A percentile compares a stretch with the other conserved stretches of the same genome.
phyloP scores from a whole-genome alignment of 106 monocot species.

The Allium cepa region DNA sequence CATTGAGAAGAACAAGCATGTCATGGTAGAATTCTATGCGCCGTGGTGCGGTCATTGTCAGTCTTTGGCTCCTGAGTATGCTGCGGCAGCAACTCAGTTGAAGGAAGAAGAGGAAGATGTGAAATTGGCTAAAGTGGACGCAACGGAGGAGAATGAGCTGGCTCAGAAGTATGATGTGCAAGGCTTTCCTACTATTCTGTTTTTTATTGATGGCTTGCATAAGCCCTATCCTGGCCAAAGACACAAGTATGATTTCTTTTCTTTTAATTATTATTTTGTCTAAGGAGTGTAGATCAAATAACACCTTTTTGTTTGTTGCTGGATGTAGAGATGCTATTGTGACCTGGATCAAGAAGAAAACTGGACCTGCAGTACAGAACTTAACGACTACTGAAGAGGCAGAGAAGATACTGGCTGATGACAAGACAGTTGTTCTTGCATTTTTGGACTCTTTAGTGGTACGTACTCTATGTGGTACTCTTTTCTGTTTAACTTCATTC shows the following conservation, averaged over 20 bases:
- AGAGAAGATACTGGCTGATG: slow-evolving; percentile 51
- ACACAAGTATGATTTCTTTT: slow-evolving; percentile 29
- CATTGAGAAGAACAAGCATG: slow-evolving; percentile 40
- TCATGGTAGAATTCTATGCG: slow-evolving; percentile 97
- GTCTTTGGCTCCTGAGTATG: slow-evolving; percentile 85
- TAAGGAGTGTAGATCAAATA: background rate
- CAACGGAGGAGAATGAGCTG: slow-evolving; percentile 84
- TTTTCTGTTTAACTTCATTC: too few species aligned
- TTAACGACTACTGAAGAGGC: slow-evolving; percentile 78
- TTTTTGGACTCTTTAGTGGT: slow-evolving; percentile 75
- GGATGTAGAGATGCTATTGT: slow-evolving; percentile 64
- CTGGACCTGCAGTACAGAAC: slow-evolving; percentile 69
- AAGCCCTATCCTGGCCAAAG: slow-evolving; percentile 51
- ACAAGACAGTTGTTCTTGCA: slow-evolving; percentile 54
- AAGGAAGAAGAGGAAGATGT: slow-evolving; percentile 43
- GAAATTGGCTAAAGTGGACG: slow-evolving; percentile 86
- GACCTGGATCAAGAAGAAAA: slow-evolving; percentile 94
- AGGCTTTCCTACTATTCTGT: slow-evolving; percentile 86
- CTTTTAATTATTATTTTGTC: background rate
- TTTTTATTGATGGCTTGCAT: slow-evolving; percentile 81
- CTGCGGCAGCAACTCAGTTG: slow-evolving; percentile 74
- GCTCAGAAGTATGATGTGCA: slow-evolving; percentile 79
- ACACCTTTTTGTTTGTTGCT: slow-evolving; percentile 1
- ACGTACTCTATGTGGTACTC: background rate
- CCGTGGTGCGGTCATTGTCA: slow-evolving; percentile 98